A percentile compares a stretch with the other conserved stretches of the same genome.
Conservation (phyloP, 345 rosid genomes). For the Clausena lansium region DNA sequence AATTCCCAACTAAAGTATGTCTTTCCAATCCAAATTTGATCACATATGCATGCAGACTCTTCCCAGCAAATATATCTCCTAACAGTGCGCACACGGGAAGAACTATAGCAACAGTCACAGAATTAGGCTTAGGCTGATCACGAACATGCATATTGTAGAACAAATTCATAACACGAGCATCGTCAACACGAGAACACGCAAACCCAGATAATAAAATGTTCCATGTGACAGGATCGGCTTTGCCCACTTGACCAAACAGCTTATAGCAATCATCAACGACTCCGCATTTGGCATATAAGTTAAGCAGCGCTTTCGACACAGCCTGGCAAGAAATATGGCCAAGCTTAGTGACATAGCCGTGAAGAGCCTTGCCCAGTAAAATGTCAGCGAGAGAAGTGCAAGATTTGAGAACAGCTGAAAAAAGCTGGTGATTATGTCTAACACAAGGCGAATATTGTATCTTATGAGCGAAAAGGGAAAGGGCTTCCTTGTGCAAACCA, state of each 20-base stretch:
- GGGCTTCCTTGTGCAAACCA: slow-evolving; percentile 31
- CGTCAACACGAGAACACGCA: slow-evolving; percentile 41
- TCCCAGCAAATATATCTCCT: slow-evolving; percentile 49
- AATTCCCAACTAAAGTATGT: slow-evolving; percentile 71
- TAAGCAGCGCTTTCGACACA: slow-evolving; percentile 70
- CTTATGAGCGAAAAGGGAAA: slow-evolving; percentile 38
- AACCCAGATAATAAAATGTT: slow-evolving; percentile 74
- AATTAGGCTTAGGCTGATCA: slow-evolving; percentile 48
- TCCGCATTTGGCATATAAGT: slow-evolving; percentile 74
- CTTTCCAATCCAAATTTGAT: slow-evolving; percentile 60
- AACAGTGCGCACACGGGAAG: slow-evolving; percentile 73
- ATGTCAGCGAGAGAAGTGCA: slow-evolving; percentile 46
- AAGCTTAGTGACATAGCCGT: slow-evolving; percentile 38
- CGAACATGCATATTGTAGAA: slow-evolving; percentile 45
- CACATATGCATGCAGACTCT: slow-evolving; percentile 46
- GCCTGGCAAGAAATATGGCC: slow-evolving; percentile 52
- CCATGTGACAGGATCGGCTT: slow-evolving; percentile 67
- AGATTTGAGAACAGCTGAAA: slow-evolving; percentile 58
- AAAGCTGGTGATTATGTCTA: slow-evolving; percentile 43
- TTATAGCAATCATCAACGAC: slow-evolving; percentile 49
- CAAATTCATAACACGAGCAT: slow-evolving; percentile 46
- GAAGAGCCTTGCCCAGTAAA: slow-evolving; percentile 52
- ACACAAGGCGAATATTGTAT: slow-evolving; percentile 24
- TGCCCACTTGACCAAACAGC: slow-evolving; percentile 52
- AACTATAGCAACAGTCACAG: slow-evolving; percentile 57